Evolutionary conservation across 2,329 filamentous ascomycete genomes (phyloP), one percentile per base, ranked within the genome.

Genomic region (Sporothrix pseudoabietina): DNA sequence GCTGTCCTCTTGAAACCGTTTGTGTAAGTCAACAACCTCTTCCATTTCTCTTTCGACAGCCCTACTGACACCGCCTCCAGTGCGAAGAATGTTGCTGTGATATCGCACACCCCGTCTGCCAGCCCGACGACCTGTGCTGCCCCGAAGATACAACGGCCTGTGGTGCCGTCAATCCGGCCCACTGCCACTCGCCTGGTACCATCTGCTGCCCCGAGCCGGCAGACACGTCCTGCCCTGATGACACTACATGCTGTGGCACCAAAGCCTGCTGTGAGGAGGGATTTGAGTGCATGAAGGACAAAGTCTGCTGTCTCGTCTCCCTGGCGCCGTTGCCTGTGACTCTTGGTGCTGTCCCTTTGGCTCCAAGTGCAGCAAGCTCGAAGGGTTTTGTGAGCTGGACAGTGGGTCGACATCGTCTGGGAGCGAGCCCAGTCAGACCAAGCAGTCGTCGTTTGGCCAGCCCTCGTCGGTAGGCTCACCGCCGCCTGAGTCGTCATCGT

Each of bases 141-240:
- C 57, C 57, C 30, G 32, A 35, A 12, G 59, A 44, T 9, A 65
- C 35, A 4, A 14, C 5, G 9, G 35, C 35, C 19, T 65, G 59
- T 7, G 59, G 59, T 14, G 35, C 59, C n/a, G n/a, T 26, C 59
- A 65, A 65, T n/a, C 59, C 59, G 8, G 19, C 10, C 8, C 44
- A 65, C 59, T 65, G 59, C 35, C 59, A 65, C 1, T 26, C 10
- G n/a, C 59, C 59, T 8, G 59, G 59, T 8, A 14, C 35, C 35
- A 65, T 65, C 19, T 65, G 59, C 59, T 65, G 59, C 35, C 59
- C 59, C 35, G 59, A 65, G 59, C 59, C 59, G 59, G n/a, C 59
- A 4, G 22, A 22, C 35, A 44, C 59, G n/a, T n/a, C 19, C 8
- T 65, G 59, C n/a, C 59, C 59, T 8, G 59, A 26, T 7, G 59